Base-by-base conservation (phyloP, 1,284 basidiomycete species). In the Malassezia vespertilionis region DNA sequence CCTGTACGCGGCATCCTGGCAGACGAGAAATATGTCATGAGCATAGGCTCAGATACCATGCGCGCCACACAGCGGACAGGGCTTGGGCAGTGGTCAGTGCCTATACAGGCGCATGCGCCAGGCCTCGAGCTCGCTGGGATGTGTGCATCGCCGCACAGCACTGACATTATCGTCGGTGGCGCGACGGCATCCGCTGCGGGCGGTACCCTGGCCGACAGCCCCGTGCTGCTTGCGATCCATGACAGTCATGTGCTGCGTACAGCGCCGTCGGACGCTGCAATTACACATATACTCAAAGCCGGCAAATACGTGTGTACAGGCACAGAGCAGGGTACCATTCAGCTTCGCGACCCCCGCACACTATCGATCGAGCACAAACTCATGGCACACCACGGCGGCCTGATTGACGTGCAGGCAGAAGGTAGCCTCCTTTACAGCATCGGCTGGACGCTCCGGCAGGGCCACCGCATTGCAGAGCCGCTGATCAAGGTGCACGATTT, bases 401-500 rank as follows among this genome's bases (percentile, higher is more conserved):
- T 71, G 14, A 58, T 69, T 44, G 68, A 69, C 37, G 51, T 71
- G 21, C 63, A 69, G 39, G 60, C 61, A 12, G 66, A 71, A 23
- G 61, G 60, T 20, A 57, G 67, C 47, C 47, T 63, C 24, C 40
- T 71, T 36, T 71, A 65, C 47, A 61, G 55, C 30, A 58, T 67
- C 31, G 68, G 68, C 11, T 70, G 66, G 65, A 65, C 68, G 11
- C 53, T 70, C n/a, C 56, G 69, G 33, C 86, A 86, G 71, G 83
- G 84, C 17, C 82, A 84, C 35, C 87, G 90, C 1, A 79, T 85
- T 40, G 83, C 86, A 0, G 91, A 96, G 69, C 85, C 88, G 2
- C 75, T 93, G 21, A 84, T 97, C 58, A 91, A 93, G 72, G 78
- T 95, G 9, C 93, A 86, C 66, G 91, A 97, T 69, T 69, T 88